Conservation (phyloP, 2,329 filamentous ascomycete genomes). For the Neofusicoccum laricinum region DNA sequence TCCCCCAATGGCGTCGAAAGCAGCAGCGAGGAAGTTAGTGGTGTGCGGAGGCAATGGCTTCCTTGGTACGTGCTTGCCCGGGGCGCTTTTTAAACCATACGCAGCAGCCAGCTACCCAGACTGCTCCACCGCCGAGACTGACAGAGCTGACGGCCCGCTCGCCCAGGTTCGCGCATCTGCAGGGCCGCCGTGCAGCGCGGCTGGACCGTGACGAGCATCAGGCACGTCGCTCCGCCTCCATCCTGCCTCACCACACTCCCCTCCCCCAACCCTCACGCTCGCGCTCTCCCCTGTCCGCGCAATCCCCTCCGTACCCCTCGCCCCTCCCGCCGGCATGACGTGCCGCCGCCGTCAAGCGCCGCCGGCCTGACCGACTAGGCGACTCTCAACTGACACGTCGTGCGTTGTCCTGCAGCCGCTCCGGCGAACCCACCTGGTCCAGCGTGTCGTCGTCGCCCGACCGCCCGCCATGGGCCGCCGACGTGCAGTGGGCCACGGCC, state of each 20-base stretch:
- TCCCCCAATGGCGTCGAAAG: slow-evolving; percentile 46
- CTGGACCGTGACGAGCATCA: slow-evolving; percentile 91
- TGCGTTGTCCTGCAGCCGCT: slow-evolving; percentile 61
- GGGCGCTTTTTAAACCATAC: slow-evolving; percentile 12
- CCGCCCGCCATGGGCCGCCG: slow-evolving; percentile 75
- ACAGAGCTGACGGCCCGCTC: background rate
- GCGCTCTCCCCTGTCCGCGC: slow-evolving; percentile 19
- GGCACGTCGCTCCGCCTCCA: slow-evolving; percentile 51
- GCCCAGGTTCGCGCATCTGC: slow-evolving; percentile 72
- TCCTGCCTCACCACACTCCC: slow-evolving; percentile 7
- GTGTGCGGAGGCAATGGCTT: slow-evolving; percentile 95
- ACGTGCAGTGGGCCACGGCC: slow-evolving; percentile 82
- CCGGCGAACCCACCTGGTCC: slow-evolving; percentile 84
- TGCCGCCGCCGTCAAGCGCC: slow-evolving; percentile 11
- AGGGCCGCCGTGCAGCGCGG: slow-evolving; percentile 80
- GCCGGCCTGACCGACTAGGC: slow-evolving; percentile 14
- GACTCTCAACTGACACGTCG: slow-evolving; percentile 3
- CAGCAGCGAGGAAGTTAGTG: slow-evolving; percentile 72
- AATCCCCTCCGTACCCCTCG: slow-evolving; percentile 17
- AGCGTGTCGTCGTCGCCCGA: slow-evolving; percentile 67
- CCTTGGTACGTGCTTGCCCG: slow-evolving; percentile 55
- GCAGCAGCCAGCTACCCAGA: background rate
- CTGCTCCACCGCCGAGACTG: slow-evolving; percentile 3
- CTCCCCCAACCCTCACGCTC: background rate
- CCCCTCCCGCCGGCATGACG: slow-evolving; percentile 5